Conservation (phyloP, 1,284 basidiomycete species). For the Ceraceosorus guamensis region DNA sequence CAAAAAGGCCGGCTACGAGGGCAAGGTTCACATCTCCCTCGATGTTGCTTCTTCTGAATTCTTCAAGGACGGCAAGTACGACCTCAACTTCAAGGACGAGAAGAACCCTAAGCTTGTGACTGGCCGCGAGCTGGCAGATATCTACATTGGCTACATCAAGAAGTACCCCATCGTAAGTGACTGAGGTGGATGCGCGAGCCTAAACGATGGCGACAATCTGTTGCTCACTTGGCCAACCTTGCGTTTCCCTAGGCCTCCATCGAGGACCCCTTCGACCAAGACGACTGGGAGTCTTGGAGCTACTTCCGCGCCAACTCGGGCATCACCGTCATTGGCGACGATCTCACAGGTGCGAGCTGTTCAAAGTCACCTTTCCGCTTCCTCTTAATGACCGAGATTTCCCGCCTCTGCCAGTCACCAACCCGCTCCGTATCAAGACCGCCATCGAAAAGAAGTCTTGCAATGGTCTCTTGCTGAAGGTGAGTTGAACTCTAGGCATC, state of each 20-base stretch:
- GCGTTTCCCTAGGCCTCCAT: constrained; percentile 60
- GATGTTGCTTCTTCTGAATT: constrained; percentile 99
- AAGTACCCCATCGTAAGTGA: constrained; percentile 55
- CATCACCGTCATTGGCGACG: constrained; percentile 84
- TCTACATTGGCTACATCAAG: constrained; percentile 63
- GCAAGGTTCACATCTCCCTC: constrained; percentile 96
- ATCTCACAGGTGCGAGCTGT: constrained; percentile 60
- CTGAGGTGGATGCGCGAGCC: not conserved
- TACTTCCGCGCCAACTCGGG: constrained; percentile 62
- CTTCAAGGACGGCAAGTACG: constrained; percentile 60
- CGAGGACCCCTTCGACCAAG: constrained; percentile 99
- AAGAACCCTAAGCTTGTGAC: constrained; percentile 65
- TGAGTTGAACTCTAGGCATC: constrained; percentile 27
- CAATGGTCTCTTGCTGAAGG: constrained; percentile 97
- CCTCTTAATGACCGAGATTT: constrained; percentile 64
- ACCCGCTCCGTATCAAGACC: constrained; percentile 94
- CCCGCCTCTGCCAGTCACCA: constrained; percentile 62
- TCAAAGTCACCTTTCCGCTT: constrained; percentile 80
- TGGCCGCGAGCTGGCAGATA: constrained; percentile 82
- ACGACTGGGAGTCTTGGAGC: constrained; percentile 97
- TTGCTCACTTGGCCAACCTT: not conserved
- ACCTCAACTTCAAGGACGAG: constrained; percentile 99
- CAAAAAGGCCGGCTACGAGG: constrained; percentile 94
- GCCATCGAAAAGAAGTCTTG: constrained; percentile 99
- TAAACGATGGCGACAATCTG: not conserved